Evolutionary conservation across 345 rosid genomes (phyloP), one percentile per base, ranked within the genome.

Genomic region (Brassica rapa): DNA sequence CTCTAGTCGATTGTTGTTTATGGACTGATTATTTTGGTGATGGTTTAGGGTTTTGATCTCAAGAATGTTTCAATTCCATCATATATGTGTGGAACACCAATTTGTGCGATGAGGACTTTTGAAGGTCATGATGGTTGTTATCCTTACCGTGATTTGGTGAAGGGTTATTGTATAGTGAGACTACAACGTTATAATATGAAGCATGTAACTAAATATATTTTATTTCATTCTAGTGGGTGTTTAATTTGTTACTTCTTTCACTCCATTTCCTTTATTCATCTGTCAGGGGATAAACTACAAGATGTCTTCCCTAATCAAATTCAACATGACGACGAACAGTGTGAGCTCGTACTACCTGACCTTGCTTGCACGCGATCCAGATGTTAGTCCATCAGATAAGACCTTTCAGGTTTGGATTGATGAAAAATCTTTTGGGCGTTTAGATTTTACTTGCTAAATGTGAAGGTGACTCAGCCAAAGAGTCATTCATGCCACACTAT

Each of bases 281-380:
- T 49, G 7, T 5, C 19, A 53, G 24, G 59, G 59, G 23, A 53
- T 4, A 53, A 15, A 6, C 59, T 53, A 15, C 59, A 0, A 53
- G 4, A 3, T 53, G 1, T 15, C 8, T 6, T 53, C 59, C 4
- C 23, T 53, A 4, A 15, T 53, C 23, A 53, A 53, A 15, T 53
- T 53, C 21, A 53, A 53, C 59, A 6, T 5, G 59, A 16, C 23
- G 4, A 2, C n/a, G 6, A 49, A 6, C 10, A 15, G 59, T 53
- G 59, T 53, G 9, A 15, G 23, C 24, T 57, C 76, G 12, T 72
- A 2, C 30, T 72, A 72, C 61, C 30, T 72, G 10, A 62, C 61
- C 0, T 46, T 72, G 46, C 1, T 27, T 8, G 76, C 68, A 10
- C 11, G 11, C 0, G 29, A 72, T 71, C 15, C 1, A 43, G 30